A percentile compares a stretch with the other conserved stretches of the same genome.
These are phyloP conservation scores for Linderina pennispora DNA, from an alignment of 192 early-diverging fungal species.

Conservation along the genomic window DNA sequence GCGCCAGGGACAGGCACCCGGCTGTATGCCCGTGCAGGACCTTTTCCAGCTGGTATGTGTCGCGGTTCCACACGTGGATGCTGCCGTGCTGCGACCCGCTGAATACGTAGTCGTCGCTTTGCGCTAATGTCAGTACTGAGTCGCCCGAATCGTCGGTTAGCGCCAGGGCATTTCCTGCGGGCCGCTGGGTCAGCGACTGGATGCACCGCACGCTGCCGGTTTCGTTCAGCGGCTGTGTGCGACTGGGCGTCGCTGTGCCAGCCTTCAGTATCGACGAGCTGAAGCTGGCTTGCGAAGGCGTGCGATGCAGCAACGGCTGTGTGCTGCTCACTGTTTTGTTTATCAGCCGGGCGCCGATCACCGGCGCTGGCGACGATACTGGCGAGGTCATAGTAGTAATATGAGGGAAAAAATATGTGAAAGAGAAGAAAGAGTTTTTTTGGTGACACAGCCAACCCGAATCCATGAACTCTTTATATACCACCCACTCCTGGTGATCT, in stretches of 20 bases:
- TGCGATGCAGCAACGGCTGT: conserved; percentile 5
- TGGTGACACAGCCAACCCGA: no score
- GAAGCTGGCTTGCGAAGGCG: conserved; percentile 23
- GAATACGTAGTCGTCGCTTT: conserved; percentile 52
- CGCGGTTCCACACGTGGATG: conserved; percentile 55
- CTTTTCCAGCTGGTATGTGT: conserved; percentile 49
- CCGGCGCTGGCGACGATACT: no score
- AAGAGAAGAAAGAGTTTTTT: no score
- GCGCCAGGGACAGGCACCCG: conserved; percentile 22
- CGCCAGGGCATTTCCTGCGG: not conserved
- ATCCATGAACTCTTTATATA: no score
- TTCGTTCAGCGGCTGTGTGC: conserved; percentile 23
- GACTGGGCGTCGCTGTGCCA: conserved; percentile 35
- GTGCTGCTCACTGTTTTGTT: not conserved
- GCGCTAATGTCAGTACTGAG: conserved; percentile 60
- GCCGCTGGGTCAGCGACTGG: conserved; percentile 14
- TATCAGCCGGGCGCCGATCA: no score
- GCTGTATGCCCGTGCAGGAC: conserved; percentile 21
- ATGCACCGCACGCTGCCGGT: conserved; percentile 10
- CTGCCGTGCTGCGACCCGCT: conserved; percentile 60
- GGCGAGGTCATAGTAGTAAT: no score
- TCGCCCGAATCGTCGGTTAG: conserved; percentile 22
- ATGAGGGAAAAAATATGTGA: no score
- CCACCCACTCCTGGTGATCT: no score
- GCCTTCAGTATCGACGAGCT: conserved; percentile 1